Base-by-base conservation (phyloP, 176 grass and related monocot genomes). In the Ensete glaucum region DNA sequence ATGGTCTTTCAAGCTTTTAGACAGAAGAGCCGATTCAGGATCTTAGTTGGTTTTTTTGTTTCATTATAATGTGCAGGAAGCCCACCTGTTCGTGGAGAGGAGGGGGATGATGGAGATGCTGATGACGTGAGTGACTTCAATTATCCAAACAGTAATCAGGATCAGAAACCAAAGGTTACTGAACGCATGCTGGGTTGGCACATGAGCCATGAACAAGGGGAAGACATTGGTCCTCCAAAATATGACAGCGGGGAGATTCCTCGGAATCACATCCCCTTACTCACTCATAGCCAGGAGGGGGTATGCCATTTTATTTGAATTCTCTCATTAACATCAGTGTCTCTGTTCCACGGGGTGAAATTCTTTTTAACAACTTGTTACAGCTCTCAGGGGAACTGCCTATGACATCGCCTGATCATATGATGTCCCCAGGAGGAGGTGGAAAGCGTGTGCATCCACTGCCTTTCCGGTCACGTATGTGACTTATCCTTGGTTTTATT, bases 171-270 rank as follows among this genome's bases (percentile, higher is more conserved):
- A 64, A 98, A 84, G 75, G 81, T 91, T 75, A 76, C 85, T 53
- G 90, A 98, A 74, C 90, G 86, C 68, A 93, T 98, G 94, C 82
- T 98, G 72, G 90, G 90, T 53, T 98, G 94, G 94, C 94, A 80
- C 34, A 34, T 34, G 34, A 34, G 4, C 55, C 71, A 86, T 2
- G 71, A 78, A 16, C 71, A 81, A 63, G 85, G 84, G 49, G 88
- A 92, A 58, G 85, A 93, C 63, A 52, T 79, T 49, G 85, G 83
- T 54, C 86, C 77, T 14, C n/a, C 86, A 2, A 97, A 93, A 82
- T 98, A 85, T 55, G 78, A 98, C 54, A 98, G 94, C 19, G 94
- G 94, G n/a, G n/a, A n/a, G n/a, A n/a, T n/a, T n/a, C n/a, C n/a
- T n/a, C n/a, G n/a, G n/a, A n/a, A n/a, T n/a, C n/a, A n/a, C n/a